Base-by-base conservation (phyloP, 2,329 filamentous ascomycete species). In the Escovopsis sp. region DNA sequence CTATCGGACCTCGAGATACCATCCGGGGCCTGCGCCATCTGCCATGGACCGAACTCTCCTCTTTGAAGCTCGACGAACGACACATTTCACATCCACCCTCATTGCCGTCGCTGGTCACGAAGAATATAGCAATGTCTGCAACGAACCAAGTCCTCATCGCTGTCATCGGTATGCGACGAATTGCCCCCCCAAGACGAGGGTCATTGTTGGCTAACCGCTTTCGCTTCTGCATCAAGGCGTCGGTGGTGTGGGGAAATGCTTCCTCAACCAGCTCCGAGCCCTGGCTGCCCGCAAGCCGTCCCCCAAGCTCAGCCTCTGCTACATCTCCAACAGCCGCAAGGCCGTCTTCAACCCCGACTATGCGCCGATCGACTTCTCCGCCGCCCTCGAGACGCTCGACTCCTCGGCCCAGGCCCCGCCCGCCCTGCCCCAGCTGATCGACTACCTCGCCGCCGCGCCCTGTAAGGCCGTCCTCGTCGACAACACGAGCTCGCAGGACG, bases 221-320 rank as follows among this genome's bases (percentile, higher is more conserved):
- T 30, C 5, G n/a, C 35, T 33, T 33, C 24, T 15, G 43, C 12
- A 51, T 56, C 20, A 20, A 93, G 88, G 91, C 56, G 84, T 83
- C 53, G 91, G 91, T 52, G 89, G 89, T 49, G 91, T 96, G 47
- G 91, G 91, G 56, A 88, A 88, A 63, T 78, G 77, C 65, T 95
- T 96, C 70, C 76, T 96, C 48, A 70, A 71, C 51, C 91, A 96
- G 64, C 77, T 96, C 44, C 69, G 81, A 49, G 58, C 66, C 46
- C 73, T 91, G 45, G 70, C 76, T 39, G 67, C 72, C 48, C 76
- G 81, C 47, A 77, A 78, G 33, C 74, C 81, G 35, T 72, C 76
- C 7, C 77, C 76, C 41, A 77, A 79, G 60, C 72, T 94, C 45
- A 79, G 74, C 44, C 77, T 96, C 41, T 76, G 88, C 67, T 84